A percentile compares a stretch with the other conserved stretches of the same genome.
phyloP scores from a whole-genome alignment of 2,329 filamentous ascomycete species.

The Hypoxylon sp. region DNA sequence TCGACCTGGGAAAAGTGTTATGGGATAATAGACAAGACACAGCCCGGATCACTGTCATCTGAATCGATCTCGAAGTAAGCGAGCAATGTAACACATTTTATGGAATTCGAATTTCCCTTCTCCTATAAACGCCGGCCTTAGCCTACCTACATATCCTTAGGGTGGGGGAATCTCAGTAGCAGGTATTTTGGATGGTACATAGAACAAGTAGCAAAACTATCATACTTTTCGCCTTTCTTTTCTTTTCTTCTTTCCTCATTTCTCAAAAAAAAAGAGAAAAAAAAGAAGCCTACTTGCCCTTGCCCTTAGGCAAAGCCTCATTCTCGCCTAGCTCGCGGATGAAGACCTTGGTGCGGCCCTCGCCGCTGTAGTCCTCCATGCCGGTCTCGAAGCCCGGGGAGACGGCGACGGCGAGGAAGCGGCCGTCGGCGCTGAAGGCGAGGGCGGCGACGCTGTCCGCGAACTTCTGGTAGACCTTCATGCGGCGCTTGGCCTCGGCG shows the following conservation, averaged over 20 bases:
- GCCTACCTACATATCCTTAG: constrained; percentile 25
- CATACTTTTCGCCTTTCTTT: neutral
- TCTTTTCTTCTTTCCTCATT: neutral
- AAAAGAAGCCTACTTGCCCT: constrained; percentile 27
- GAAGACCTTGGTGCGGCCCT: constrained; percentile 78
- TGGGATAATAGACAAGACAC: no score
- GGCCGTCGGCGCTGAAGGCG: constrained; percentile 80
- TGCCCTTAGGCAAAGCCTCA: constrained; percentile 85
- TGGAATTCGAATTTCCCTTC: constrained; percentile 25
- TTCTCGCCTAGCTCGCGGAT: constrained; percentile 85
- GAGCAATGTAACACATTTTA: constrained; percentile 3
- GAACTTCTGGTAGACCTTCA: constrained; percentile 88
- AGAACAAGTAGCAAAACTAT: constrained; percentile 9
- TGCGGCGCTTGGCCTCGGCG: constrained; percentile 85
- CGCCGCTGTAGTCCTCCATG: constrained; percentile 77
- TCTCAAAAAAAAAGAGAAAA: no score
- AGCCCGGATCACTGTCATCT: no score
- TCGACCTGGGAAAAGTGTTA: no score
- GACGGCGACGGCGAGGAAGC: constrained; percentile 78
- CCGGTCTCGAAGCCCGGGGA: constrained; percentile 90
- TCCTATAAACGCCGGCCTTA: constrained; percentile 36
- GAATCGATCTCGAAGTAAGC: neutral
- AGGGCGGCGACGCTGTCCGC: constrained; percentile 80
- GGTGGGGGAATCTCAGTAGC: no score
- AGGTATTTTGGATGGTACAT: constrained; percentile 27